Evolutionary conservation across 2,329 filamentous ascomycete species (phyloP), one percentile per base, ranked within the genome.

Genomic region (Periglandula ipomoeae): DNA sequence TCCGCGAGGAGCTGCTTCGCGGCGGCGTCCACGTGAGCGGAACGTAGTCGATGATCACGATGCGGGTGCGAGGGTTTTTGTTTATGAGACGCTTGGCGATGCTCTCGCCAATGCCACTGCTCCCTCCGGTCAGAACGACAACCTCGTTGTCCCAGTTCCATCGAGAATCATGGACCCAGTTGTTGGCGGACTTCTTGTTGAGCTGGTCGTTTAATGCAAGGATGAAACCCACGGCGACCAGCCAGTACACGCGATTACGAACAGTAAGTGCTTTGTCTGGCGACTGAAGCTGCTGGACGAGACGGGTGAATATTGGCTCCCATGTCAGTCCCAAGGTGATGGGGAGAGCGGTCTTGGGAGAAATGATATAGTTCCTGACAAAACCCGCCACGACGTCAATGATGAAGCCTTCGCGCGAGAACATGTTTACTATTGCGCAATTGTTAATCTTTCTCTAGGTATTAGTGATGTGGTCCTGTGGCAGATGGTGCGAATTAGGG

Each of bases 81-180:
- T 47, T 43, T 3, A 62, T 32, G 19, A 64, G 58, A 49, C 51
- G 56, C 51, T 59, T 54, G 38, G 56, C 59, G 41, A 69, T 55
- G 32, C 57, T 58, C 11, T 56, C 64, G 6, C 69, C 69, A 37
- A 72, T 68, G 15, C 69, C 69, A 40, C 63, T 61, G 52, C 66
- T 69, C 7, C 63, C 67, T 15, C 68, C 63, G 2, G 68, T 70
- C 5, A 70, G 59, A 1, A 70, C 54, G 1, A 69, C 63, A 13
- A 70, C 56, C 48, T 70, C 68, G 17, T 61, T 56, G n/a, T 60
- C 53, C 62, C 65, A 69, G 50, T 67, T 50, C 61, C 62, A 61
- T 15, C 48, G 44, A 5, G 32, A 24, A 20, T 53, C 52, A 4
- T 34, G 38, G 32, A 55, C 51, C 59, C 59, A 59, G 44, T 61